Evolutionary conservation across 345 rosid genomes (phyloP).

Genomic region (Salix dunnii): DNA sequence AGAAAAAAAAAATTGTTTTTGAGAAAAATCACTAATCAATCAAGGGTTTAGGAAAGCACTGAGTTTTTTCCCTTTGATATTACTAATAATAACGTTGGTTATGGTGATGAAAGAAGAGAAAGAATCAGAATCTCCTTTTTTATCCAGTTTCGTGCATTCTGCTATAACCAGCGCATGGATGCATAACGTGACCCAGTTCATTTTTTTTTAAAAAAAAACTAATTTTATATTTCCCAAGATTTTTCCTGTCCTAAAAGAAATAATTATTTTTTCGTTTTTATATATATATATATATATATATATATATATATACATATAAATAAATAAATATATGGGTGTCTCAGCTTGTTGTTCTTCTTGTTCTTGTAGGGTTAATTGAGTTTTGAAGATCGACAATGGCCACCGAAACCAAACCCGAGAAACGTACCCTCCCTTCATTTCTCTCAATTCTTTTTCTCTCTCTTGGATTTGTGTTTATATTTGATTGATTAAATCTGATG

Average conservation of each 20-base stretch:
- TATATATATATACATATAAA: no score
- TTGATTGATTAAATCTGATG: not conserved
- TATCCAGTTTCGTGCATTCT: not conserved
- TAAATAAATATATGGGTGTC: not conserved
- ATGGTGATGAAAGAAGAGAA: not conserved
- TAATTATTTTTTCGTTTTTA: no score
- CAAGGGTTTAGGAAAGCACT: not conserved
- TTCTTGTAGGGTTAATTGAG: constrained; percentile 13
- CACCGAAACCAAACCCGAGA: constrained; percentile 20
- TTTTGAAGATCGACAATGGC: constrained; percentile 32
- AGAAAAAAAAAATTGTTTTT: no score
- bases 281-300: no score
- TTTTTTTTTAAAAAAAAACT: not conserved
- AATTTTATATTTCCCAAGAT: not conserved
- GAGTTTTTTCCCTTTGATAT: not conserved
- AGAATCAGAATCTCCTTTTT: constrained; percentile 6
- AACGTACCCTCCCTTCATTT: constrained; percentile 16
- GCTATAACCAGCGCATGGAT: constrained; percentile 1
- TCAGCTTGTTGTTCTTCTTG: not conserved
- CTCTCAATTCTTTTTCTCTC: not conserved
- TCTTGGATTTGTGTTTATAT: not conserved
- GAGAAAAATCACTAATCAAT: not conserved
- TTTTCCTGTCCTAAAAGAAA: not conserved
- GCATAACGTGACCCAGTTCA: no score
- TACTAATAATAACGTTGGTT: no score